Conservation (phyloP, 2,329 filamentous ascomycete species). For the Phialophora macrospora region DNA sequence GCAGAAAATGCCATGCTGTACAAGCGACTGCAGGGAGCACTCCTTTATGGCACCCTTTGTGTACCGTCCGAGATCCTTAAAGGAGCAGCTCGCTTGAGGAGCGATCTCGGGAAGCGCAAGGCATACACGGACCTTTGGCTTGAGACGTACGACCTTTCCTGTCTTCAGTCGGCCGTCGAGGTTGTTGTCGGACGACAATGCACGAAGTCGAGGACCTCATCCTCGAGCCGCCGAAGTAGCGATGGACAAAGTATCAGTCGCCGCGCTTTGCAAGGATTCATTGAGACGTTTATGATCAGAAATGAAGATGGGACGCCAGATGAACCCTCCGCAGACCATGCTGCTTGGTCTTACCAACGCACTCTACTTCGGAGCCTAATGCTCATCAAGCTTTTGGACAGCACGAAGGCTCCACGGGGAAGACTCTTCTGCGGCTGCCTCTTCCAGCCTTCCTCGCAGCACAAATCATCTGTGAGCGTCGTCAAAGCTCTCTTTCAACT, state of each 20-base stretch:
- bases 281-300: conserved; percentile 62
- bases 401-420: conserved; percentile 49
- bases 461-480: conserved; percentile 62
- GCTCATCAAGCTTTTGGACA: conserved; percentile 65
- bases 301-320: conserved; percentile 54
- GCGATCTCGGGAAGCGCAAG: conserved; percentile 63
- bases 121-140: conserved; percentile 64
- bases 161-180: conserved; percentile 60
- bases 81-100: conserved; percentile 52
- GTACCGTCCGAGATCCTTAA: conserved; percentile 58
- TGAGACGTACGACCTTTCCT: conserved; percentile 59
- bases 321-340: conserved; percentile 34
- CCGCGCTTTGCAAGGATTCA: conserved; percentile 54
- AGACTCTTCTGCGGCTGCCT: conserved; percentile 47
- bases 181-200: conserved; percentile 60
- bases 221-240: conserved; percentile 14
- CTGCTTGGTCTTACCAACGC: conserved; percentile 59
- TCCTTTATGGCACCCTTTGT: conserved; percentile 62
- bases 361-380: conserved; percentile 64
- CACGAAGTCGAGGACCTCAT: not conserved
- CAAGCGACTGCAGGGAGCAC: conserved; percentile 62
- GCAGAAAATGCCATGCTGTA: conserved; percentile 57
- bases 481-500: conserved; percentile 58
- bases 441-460: conserved; percentile 57
- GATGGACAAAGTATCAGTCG: conserved; percentile 10